Evolutionary conservation across 2,329 filamentous ascomycete genomes (phyloP).

Genomic region (Cladophialophora carrionii): DNA sequence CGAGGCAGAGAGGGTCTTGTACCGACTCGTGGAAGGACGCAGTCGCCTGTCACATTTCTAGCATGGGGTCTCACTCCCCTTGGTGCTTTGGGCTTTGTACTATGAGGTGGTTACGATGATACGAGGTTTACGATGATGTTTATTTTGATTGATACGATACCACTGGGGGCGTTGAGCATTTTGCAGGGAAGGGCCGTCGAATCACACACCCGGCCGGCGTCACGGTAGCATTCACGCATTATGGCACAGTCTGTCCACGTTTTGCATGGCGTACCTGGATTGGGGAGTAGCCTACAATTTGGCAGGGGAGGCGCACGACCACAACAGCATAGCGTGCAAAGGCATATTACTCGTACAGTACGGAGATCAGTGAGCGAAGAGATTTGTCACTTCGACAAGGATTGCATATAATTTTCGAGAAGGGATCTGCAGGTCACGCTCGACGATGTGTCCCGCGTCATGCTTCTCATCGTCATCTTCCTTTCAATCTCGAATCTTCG

Average conservation of each 20-base stretch:
- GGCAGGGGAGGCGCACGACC: neutral
- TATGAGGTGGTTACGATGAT: conserved; percentile 20
- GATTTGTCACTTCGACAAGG: conserved; percentile 10
- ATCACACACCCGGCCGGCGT: conserved; percentile 4
- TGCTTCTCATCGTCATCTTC: neutral
- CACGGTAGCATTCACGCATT: neutral
- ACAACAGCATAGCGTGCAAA: conserved; percentile 10
- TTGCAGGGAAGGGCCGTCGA: neutral
- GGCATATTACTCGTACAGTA: neutral
- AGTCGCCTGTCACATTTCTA: conserved; percentile 41
- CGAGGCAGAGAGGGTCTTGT: conserved; percentile 43
- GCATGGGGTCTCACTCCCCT: conserved; percentile 16
- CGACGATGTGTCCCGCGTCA: neutral
- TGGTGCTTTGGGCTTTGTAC: conserved; percentile 2
- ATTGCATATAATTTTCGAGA: neutral
- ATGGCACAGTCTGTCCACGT: neutral
- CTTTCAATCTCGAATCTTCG: conserved; percentile 1
- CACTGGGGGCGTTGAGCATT: conserved; percentile 13
- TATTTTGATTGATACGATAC: conserved; percentile 19
- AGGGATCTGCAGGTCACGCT: neutral
- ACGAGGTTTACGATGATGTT: conserved; percentile 24
- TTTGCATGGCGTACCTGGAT: conserved; percentile 4
- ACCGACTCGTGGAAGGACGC: conserved; percentile 40
- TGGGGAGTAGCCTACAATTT: neutral
- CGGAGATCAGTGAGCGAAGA: conserved; percentile 2